phyloP scores from a whole-genome alignment of 192 early-diverging fungal species.

The Mortierella alpina region DNA sequence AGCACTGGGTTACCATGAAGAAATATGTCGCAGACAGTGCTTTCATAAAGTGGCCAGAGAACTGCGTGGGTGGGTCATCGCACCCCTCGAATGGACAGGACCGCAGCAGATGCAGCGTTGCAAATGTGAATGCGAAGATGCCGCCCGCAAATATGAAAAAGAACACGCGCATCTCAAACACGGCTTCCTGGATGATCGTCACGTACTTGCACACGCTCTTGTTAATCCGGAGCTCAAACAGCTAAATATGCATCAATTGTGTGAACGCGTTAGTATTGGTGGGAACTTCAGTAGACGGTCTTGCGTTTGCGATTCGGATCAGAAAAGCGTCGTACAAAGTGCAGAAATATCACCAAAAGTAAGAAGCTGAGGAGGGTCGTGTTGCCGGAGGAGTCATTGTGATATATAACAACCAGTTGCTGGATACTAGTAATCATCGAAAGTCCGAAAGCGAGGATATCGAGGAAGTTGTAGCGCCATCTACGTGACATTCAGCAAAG shows the following conservation, averaged over 20 bases:
- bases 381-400: not conserved
- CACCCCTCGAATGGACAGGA: not conserved
- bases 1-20: no score
- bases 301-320: no score
- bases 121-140: conserved; percentile 12
- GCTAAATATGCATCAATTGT: not conserved
- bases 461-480: no score
- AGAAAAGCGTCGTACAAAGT: no score
- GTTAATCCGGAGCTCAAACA: conserved; percentile 25
- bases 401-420: not conserved
- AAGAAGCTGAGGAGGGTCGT: conserved; percentile 1
- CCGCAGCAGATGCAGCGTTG: conserved; percentile 18
- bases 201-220: conserved; percentile 21
- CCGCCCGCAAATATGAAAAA: conserved; percentile 37
- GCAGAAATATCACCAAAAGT: conserved; percentile 1
- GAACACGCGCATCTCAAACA: conserved; percentile 19
- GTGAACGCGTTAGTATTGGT: no score
- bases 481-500: no score
- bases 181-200: conserved; percentile 15
- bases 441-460: no score
- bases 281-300: no score
- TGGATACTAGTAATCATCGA: no score
- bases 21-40: conserved; percentile 32
- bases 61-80: conserved; percentile 8
- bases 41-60: no score